These are phyloP conservation scores for Fusarium poae DNA, from an alignment of 2,329 filamentous ascomycete species.

Conservation along the genomic window DNA sequence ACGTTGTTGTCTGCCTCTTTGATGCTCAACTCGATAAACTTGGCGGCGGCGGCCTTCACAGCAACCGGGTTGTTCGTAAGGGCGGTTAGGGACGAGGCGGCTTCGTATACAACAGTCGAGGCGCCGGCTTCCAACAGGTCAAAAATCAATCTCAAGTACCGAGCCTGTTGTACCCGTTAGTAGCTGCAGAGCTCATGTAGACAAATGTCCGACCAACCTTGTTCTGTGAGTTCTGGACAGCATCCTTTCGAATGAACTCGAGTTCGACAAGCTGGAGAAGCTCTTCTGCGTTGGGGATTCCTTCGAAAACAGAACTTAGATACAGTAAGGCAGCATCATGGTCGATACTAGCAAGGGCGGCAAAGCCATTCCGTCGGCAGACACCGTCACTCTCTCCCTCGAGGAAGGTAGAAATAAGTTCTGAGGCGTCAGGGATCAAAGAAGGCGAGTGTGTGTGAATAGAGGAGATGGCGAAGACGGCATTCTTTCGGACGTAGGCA, in stretches of 20 bases:
- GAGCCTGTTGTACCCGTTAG: conserved; percentile 67
- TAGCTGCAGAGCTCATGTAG: conserved; percentile 45
- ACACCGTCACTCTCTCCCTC: conserved; percentile 92
- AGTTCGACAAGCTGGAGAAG: conserved; percentile 92
- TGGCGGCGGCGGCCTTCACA: conserved; percentile 94
- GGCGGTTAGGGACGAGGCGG: conserved; percentile 92
- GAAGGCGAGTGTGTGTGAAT: conserved; percentile 92
- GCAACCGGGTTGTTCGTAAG: conserved; percentile 97
- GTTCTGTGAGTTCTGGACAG: conserved; percentile 92
- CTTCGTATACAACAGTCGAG: conserved; percentile 97
- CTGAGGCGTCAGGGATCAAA: conserved; percentile 94
- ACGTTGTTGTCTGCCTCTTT: conserved; percentile 99
- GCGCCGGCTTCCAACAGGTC: conserved; percentile 93
- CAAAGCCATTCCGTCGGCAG: conserved; percentile 98
- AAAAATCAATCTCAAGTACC: conserved; percentile 94
- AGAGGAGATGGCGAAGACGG: conserved; percentile 92
- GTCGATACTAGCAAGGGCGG: conserved; percentile 88
- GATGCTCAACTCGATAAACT: conserved; percentile 97
- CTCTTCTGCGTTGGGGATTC: conserved; percentile 94
- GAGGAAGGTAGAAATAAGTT: conserved; percentile 90
- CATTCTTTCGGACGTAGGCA: conserved; percentile 98
- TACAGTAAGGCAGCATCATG: conserved; percentile 93
- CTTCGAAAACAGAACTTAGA: conserved; percentile 89
- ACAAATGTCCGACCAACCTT: conserved; percentile 71
- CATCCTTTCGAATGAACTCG: conserved; percentile 98